Evolutionary conservation across 2,329 filamentous ascomycete species (phyloP), one percentile per base, ranked within the genome.

Genomic region (Apiospora malaysiana): DNA sequence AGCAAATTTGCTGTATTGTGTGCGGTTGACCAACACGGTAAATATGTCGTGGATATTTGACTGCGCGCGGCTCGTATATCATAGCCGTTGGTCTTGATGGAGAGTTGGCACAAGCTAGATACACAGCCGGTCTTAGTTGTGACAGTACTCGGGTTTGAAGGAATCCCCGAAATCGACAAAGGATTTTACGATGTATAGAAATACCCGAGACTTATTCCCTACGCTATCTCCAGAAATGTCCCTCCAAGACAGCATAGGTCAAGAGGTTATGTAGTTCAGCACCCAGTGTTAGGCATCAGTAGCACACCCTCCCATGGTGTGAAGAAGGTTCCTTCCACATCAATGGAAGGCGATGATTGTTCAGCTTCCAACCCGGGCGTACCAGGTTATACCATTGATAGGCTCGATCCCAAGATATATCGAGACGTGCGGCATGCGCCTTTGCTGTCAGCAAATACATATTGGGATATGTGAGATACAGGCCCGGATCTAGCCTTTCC

Each of bases 401-500:
- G 56, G 56, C 56, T 63, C 56, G 32, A 63, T 63, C 56, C 56
- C 21, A 37, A 37, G 32, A 63, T 23, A 63, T 40, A 63, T 40
- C 51, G 56, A 63, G 56, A 59, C 51, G 16, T 59, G 18, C 27
- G 51, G 27, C 51, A 59, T 37, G 18, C 27, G n/a, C 16, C 37
- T 21, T 59, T 59, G 51, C 16, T 59, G 51, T 37, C 56, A 40
- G 56, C 27, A 63, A 63, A 18, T 40, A 63, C 56, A 21, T 40
- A 40, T 63, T 63, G 21, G 56, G 32, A 63, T n/a, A 40, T 59
- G 27, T 63, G 32, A 63, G 56, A 63, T 63, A 32, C 32, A 63
- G 32, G 27, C 56, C 56, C 56, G 56, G 56, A 63, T 63, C 56
- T 63, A 63, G 56, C 56, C 56, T 40, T 40, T 63, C 32, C 56